Evolutionary conservation across 257 asterid species (phyloP).

Genomic region (Ajuga chamaepitys): DNA sequence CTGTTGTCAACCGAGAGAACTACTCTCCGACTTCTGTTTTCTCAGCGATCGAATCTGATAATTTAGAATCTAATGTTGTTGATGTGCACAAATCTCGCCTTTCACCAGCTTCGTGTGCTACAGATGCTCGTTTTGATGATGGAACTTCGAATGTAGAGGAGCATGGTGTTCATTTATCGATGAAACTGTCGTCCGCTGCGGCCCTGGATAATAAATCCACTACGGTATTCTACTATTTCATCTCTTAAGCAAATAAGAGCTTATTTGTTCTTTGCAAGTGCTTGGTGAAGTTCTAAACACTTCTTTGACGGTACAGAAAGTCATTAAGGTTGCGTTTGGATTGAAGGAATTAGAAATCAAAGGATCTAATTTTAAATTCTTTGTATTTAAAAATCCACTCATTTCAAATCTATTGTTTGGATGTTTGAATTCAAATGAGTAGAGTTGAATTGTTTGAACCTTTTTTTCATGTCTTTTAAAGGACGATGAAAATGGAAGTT

Average conservation of each 20-base stretch:
- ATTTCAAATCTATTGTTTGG: too few species aligned
- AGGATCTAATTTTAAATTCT: too few species aligned
- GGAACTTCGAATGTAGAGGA: slow-evolving; percentile 36
- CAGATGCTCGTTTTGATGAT: slow-evolving; percentile 41
- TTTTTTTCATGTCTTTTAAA: too few species aligned
- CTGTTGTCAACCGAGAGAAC: slow-evolving; percentile 31
- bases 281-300: too few species aligned
- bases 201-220: slow-evolving; percentile 13
- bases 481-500: too few species aligned
- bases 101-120: slow-evolving; percentile 43
- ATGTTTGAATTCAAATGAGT: too few species aligned
- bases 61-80: slow-evolving; percentile 30
- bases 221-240: slow-evolving; percentile 26
- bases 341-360: too few species aligned
- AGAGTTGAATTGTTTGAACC: too few species aligned
- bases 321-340: too few species aligned
- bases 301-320: too few species aligned
- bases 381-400: too few species aligned
- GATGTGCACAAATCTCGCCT: slow-evolving; percentile 35
- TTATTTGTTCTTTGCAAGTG: too few species aligned
- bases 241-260: neutral
- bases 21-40: slow-evolving; percentile 77
- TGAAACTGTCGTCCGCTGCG: slow-evolving; percentile 20
- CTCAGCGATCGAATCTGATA: slow-evolving; percentile 41
- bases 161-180: slow-evolving; percentile 22